phyloP scores from a whole-genome alignment of 2,329 filamentous ascomycete species.

The Talaromyces sp. region DNA sequence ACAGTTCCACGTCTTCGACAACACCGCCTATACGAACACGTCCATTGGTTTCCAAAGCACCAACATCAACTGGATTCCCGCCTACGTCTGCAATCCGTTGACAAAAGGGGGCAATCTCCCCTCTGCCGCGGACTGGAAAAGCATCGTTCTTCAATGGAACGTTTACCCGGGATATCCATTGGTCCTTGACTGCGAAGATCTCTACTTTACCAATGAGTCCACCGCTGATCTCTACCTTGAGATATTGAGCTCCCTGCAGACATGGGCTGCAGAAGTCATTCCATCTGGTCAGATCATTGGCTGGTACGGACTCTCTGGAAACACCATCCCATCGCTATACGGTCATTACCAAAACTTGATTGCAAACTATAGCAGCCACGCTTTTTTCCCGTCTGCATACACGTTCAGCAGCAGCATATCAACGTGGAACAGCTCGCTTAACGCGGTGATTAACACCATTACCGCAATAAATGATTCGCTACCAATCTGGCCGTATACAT shows the following conservation, averaged over 20 bases:
- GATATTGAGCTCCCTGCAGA: background rate
- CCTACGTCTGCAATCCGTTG: slow-evolving; percentile 3
- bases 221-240: background rate
- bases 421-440: background rate
- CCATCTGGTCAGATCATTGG: background rate
- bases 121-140: background rate
- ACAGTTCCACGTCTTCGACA: background rate
- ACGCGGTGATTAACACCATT: background rate
- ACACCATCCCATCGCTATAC: background rate
- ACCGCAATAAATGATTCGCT: background rate
- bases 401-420: background rate
- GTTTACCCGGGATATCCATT: slow-evolving; percentile 1
- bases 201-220: background rate
- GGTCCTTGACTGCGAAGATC: slow-evolving; percentile 4
- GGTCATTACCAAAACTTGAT: background rate
- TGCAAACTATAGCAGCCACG: background rate
- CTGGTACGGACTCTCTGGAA: slow-evolving; percentile 1
- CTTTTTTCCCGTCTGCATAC: background rate
- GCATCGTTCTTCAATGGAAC: background rate
- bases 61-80: slow-evolving; percentile 8
- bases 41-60: slow-evolving; percentile 1
- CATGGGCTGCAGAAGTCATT: background rate
- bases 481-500: slow-evolving; percentile 1
- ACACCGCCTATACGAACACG: slow-evolving; percentile 3
- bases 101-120: background rate